A percentile compares a stretch with the other conserved stretches of the same genome.
These are phyloP conservation scores for Sphaerulina vaccinii DNA, from an alignment of 2,329 filamentous ascomycete species.

Conservation along the genomic window DNA sequence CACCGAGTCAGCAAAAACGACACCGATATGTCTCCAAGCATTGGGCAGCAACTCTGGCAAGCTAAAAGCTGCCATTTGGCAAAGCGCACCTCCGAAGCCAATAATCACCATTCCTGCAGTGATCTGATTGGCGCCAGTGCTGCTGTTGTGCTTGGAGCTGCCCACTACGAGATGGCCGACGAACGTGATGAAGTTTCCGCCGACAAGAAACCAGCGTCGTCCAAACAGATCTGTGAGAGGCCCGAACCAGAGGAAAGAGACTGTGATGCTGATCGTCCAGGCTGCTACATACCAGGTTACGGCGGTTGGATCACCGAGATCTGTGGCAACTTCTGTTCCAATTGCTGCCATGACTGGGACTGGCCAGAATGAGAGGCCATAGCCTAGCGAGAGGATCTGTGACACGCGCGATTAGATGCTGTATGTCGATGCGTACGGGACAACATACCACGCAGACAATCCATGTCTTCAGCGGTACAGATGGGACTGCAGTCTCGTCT, in stretches of 20 bases:
- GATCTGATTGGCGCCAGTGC: conserved; percentile 13
- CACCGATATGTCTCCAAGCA: conserved; percentile 29
- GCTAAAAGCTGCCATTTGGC: conserved; percentile 25
- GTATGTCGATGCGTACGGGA: too few relatives aligned
- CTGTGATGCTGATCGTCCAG: conserved; percentile 26
- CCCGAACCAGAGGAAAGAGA: conserved; percentile 30
- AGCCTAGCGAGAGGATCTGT: conserved; percentile 36
- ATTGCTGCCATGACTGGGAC: conserved; percentile 35
- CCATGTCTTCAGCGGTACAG: conserved; percentile 29
- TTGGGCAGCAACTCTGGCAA: conserved; percentile 23
- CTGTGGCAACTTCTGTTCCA: conserved; percentile 30
- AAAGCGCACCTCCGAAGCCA: conserved; percentile 24
- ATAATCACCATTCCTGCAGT: conserved; percentile 20
- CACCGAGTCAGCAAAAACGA: conserved; percentile 29
- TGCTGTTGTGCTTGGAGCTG: conserved; percentile 18
- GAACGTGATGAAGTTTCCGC: conserved; percentile 40
- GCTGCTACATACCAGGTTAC: conserved; percentile 37
- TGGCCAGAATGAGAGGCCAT: conserved; percentile 39
- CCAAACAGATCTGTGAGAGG: conserved; percentile 52
- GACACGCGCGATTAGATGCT: too few relatives aligned
- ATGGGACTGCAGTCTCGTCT: conserved; percentile 15
- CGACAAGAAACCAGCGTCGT: conserved; percentile 48
- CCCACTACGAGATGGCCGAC: conserved; percentile 22
- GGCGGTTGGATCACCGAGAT: conserved; percentile 32
- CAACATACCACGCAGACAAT: conserved; percentile 25